Evolutionary conservation across 306 rosid genomes (phyloP), one percentile per base, ranked within the genome.

Genomic region (Pterocarpus macrocarpus): DNA sequence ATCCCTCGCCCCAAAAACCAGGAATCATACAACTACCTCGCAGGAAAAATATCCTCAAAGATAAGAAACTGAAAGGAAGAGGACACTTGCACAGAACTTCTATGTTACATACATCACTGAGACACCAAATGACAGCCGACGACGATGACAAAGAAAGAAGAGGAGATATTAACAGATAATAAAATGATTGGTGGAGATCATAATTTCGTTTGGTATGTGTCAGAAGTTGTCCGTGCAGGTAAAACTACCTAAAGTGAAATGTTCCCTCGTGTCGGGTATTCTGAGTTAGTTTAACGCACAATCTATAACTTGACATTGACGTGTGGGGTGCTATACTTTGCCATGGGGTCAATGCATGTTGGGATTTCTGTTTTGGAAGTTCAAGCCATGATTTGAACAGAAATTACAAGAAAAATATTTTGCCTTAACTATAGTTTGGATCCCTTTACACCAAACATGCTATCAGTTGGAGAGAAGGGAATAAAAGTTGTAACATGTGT

Each of bases 401-500:
- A 5, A n/a, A n/a, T 6, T n/a, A 55, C 1, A 16, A 16, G 3
- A 17, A 16, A 55, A 13, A 55, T 5, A 14, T 4, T 53, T n/a
- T 55, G 4, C 13, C 61, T 16, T 2, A 47, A 47, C 2, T 11
- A 12, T 47, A 47, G 53, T 7, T 55, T 55, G 28, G 8, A 55
- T 10, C 61, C n/a, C n/a, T 55, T 6, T 16, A 55, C 57, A 50
- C 15, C 57, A 50, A 50, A 43, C 47, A 8, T 43, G 47, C 47
- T 5, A 43, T 5, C 55, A 13, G 14, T 22, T 28, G 4, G 17
- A 61, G 1, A 38, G 28, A 64, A 36, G 32, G 16, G 49, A 59
- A 58, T 64, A 7, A 70, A n/a, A 43, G 41, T 39, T 35, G 58
- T 47, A 78, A 83, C 55, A 79, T 53, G 65, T 64, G 39, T 41